phyloP scores from a whole-genome alignment of 805 yeast species.

The Isabelozyma rhagii region DNA sequence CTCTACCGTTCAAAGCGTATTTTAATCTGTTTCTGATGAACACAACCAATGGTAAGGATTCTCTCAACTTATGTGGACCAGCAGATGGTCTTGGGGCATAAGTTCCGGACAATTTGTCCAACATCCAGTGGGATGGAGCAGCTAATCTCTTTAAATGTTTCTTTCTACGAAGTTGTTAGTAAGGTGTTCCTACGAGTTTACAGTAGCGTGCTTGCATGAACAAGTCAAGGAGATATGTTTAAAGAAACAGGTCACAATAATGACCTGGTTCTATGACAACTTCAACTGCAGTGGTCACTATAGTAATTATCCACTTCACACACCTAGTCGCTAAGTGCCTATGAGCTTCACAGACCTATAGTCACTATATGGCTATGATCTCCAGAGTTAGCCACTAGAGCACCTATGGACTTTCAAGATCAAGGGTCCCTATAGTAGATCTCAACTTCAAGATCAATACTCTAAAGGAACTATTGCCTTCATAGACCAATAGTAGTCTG shows the following conservation, averaged over 20 bases:
- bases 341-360: too few species aligned
- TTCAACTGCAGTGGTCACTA: too few species aligned
- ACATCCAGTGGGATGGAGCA: constrained; percentile 99
- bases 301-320: too few species aligned
- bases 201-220: background rate
- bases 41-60: constrained; percentile 94
- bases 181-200: background rate
- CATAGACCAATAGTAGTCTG: background rate
- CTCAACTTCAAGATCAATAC: background rate
- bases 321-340: too few species aligned
- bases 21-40: constrained; percentile 98
- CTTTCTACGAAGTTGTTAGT: constrained; percentile 59
- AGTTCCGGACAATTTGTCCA: constrained; percentile 99
- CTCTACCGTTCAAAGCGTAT: constrained; percentile 99
- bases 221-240: background rate
- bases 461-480: background rate
- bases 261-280: too few species aligned
- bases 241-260: too few species aligned
- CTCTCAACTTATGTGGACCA: constrained; percentile 99
- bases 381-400: too few species aligned
- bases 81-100: constrained; percentile 99
- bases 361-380: too few species aligned
- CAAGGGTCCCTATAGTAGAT: background rate
- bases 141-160: constrained; percentile 99
- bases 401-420: too few species aligned